Evolutionary conservation across 805 yeast genomes (phyloP).

Genomic region (Yueomyces sinensis): DNA sequence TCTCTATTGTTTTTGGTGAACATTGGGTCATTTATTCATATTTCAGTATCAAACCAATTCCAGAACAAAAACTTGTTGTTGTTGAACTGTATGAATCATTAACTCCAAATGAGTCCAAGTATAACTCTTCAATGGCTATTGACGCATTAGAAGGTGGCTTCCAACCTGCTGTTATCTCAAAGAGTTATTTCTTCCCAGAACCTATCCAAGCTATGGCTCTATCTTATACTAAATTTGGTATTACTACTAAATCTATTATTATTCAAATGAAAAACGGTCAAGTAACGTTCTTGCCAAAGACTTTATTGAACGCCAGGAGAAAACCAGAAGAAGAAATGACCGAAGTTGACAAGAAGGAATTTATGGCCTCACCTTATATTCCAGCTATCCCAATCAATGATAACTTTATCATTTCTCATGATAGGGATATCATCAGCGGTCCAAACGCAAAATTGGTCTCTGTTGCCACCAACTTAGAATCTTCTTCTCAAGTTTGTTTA

Average conservation of each 20-base stretch:
- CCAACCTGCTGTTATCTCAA: conserved; percentile 36
- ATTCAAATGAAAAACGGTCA: conserved; percentile 47
- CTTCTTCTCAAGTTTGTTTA: conserved; percentile 61
- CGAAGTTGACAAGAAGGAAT: conserved; percentile 41
- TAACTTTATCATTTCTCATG: conserved; percentile 36
- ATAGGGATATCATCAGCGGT: conserved; percentile 28
- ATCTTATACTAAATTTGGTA: conserved; percentile 49
- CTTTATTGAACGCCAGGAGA: conserved; percentile 54
- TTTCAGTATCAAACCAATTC: conserved; percentile 34
- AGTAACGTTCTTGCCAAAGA: conserved; percentile 58
- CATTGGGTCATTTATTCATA: conserved; percentile 70
- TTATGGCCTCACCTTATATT: conserved; percentile 48
- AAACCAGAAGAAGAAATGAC: conserved; percentile 41
- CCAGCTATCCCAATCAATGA: conserved; percentile 44
- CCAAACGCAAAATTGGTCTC: conserved; percentile 27
- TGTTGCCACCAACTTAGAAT: conserved; percentile 59
- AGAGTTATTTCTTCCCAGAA: conserved; percentile 53
- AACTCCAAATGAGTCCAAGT: conserved; percentile 33
- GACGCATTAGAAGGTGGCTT: conserved; percentile 12
- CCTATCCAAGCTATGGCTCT: conserved; percentile 38
- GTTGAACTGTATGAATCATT: conserved; percentile 69
- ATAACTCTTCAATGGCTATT: conserved; percentile 7
- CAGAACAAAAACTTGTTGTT: conserved; percentile 48
- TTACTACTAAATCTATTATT: conserved; percentile 54
- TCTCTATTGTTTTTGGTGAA: conserved; percentile 58